A percentile compares a stretch with the other conserved stretches of the same genome.
Evolutionary conservation across 73 alveolate genomes (phyloP).

Genomic region (Paramecium octaurelia): DNA sequence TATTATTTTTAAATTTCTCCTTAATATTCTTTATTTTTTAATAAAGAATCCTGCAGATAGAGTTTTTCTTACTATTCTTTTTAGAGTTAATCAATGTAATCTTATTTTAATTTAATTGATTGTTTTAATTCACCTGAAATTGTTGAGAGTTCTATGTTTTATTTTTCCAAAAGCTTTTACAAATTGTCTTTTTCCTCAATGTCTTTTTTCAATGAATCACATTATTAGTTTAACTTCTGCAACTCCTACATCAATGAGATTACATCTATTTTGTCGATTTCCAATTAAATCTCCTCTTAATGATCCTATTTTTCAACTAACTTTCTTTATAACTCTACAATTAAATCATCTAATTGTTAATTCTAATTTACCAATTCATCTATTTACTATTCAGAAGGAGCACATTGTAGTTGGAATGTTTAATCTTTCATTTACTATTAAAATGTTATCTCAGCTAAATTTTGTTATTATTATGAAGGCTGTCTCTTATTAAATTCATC

Average conservation of each 20-base stretch:
- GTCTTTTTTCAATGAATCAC: background rate
- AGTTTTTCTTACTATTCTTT: background rate
- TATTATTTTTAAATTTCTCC: background rate
- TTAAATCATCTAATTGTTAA: background rate
- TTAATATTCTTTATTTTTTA: background rate
- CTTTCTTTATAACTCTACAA: background rate
- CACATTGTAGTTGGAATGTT: background rate
- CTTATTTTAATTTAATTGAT: background rate
- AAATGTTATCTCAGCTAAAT: background rate
- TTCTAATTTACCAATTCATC: background rate
- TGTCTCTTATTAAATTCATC: background rate
- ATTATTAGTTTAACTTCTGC: background rate
- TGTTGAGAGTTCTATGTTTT: background rate
- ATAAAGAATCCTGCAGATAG: background rate
- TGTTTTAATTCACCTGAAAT: background rate
- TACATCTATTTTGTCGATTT: background rate
- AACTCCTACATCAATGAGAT: background rate
- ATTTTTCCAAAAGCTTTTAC: background rate
- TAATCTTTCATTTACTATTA: background rate
- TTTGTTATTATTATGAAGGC: background rate
- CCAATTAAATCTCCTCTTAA: background rate
- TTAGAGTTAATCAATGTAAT: background rate
- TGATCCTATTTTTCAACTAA: background rate
- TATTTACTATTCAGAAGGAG: background rate
- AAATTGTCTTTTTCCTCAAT: background rate